phyloP scores from a whole-genome alignment of 345 rosid species.

The Sonneratia caseolaris region DNA sequence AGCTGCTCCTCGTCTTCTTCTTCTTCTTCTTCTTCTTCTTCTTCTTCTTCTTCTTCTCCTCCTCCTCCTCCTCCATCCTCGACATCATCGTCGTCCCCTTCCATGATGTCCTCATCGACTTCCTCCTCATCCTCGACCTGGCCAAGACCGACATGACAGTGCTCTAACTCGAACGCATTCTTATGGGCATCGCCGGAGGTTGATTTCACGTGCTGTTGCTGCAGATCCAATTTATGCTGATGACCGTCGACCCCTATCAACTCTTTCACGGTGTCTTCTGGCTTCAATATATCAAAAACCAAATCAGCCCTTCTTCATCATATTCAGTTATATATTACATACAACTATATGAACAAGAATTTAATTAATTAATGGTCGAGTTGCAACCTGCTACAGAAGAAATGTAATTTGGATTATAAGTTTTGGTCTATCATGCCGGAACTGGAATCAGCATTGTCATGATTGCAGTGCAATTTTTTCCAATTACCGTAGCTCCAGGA shows the following conservation, averaged over 20 bases:
- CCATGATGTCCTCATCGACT: not conserved
- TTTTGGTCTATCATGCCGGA: not conserved
- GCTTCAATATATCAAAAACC: constrained; percentile 16
- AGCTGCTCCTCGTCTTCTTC: constrained; percentile 10
- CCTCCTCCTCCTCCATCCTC: not conserved
- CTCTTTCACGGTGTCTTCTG: constrained; percentile 27
- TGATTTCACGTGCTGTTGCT: not conserved
- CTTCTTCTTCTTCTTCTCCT: constrained; percentile 9
- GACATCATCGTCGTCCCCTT: constrained; percentile 8
- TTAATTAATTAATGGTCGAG: not conserved
- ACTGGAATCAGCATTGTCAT: not conserved
- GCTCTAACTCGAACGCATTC: not conserved
- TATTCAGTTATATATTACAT: no score
- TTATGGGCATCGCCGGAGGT: not conserved
- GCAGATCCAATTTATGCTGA: not conserved
- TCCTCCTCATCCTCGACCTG: not conserved
- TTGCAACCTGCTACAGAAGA: not conserved
- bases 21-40: constrained; percentile 5
- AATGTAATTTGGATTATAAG: not conserved
- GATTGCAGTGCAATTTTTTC: no score
- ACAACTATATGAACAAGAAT: not conserved
- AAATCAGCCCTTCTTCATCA: constrained; percentile 15
- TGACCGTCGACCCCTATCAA: constrained; percentile 5
- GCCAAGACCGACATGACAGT: not conserved
- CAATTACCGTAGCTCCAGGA: not conserved